phyloP scores from a whole-genome alignment of 2,329 filamentous ascomycete species.

The Colletotrichum sp. region DNA sequence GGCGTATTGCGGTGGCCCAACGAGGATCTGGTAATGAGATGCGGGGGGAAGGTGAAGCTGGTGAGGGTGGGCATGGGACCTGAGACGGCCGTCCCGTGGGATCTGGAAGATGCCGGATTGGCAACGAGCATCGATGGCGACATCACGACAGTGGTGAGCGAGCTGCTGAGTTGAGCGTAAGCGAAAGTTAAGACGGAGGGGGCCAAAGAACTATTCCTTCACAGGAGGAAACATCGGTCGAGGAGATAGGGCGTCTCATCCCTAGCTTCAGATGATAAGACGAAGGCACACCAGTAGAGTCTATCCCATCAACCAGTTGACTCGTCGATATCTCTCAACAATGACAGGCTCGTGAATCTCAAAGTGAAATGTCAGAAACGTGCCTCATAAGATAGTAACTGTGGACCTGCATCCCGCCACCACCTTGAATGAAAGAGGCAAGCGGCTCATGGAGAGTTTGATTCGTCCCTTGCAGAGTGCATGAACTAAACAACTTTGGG shows the following conservation, averaged over 20 bases:
- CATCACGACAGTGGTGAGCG: slow-evolving; percentile 9
- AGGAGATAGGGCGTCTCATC: slow-evolving; percentile 10
- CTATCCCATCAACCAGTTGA: not conserved
- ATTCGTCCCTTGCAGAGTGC: not conserved
- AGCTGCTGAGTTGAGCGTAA: not conserved
- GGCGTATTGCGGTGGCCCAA: slow-evolving; percentile 24
- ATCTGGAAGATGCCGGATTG: slow-evolving; percentile 17
- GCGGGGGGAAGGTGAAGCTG: slow-evolving; percentile 16
- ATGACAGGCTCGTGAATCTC: not conserved
- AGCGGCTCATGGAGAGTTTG: not conserved
- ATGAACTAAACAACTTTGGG: not conserved
- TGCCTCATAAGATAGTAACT: not conserved
- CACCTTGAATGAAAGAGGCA: not conserved
- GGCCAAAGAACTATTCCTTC: not conserved
- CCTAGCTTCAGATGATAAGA: slow-evolving; percentile 14
- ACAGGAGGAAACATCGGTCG: not conserved
- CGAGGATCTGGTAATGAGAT: slow-evolving; percentile 16
- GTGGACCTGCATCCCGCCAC: not conserved
- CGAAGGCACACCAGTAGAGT: not conserved
- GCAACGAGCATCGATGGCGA: slow-evolving; percentile 23
- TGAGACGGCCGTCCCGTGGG: slow-evolving; percentile 20
- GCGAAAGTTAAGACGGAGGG: not conserved
- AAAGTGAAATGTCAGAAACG: not conserved
- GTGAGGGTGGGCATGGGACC: slow-evolving; percentile 22
- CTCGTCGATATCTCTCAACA: not conserved